Conservation (phyloP, 2,329 filamentous ascomycete species). For the Ceratocystis papillata region DNA sequence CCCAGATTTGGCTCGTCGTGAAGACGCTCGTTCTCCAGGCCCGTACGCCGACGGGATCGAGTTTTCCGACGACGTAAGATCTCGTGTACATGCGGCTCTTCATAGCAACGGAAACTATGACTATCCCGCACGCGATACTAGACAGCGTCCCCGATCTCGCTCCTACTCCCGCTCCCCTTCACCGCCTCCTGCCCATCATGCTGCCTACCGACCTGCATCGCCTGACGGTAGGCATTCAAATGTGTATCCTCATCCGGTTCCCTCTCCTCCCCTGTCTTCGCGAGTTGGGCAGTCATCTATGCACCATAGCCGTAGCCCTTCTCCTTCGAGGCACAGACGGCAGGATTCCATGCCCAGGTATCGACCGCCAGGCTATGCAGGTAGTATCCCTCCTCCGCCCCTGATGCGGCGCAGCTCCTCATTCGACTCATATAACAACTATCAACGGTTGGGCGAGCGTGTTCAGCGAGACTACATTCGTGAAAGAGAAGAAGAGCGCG, state of each 20-base stretch:
- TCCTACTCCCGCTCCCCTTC: neutral
- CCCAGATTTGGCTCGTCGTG: neutral
- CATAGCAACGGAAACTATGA: neutral
- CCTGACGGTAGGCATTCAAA: neutral
- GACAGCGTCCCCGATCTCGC: neutral
- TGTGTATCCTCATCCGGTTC: neutral
- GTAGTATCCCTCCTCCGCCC: conserved; percentile 1
- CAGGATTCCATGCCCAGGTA: neutral
- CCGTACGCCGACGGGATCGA: neutral
- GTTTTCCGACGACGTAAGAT: conserved; percentile 2
- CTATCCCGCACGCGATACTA: neutral
- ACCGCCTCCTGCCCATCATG: neutral
- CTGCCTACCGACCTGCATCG: neutral
- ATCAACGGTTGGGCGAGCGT: neutral
- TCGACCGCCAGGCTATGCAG: neutral
- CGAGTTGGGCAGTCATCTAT: neutral
- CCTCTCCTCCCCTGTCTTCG: neutral
- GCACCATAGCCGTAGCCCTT: neutral
- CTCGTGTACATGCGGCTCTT: neutral
- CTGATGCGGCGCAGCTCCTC: conserved; percentile 16
- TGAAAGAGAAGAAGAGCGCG: conserved; percentile 18
- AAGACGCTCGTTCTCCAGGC: neutral
- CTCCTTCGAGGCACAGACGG: neutral
- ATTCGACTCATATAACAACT: conserved; percentile 20
- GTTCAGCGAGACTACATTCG: conserved; percentile 14